Conservation (phyloP, 2,329 filamentous ascomycete genomes). For the Xylaria sp. region DNA sequence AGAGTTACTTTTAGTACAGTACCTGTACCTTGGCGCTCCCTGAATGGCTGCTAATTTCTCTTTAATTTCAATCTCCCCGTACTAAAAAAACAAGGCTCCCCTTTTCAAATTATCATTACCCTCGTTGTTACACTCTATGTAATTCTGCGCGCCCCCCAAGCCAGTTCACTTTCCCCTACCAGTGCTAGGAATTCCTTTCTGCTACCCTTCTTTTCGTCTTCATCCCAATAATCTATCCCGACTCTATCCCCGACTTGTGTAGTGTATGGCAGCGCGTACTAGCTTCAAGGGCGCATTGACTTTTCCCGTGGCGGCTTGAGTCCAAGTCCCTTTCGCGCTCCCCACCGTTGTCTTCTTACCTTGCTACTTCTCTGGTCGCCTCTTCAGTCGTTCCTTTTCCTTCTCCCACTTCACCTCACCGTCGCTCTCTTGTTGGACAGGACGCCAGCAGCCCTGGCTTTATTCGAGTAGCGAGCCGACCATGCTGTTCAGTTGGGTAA, state of each 20-base stretch:
- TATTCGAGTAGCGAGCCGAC: constrained; percentile 45
- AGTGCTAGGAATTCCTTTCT: constrained; percentile 39
- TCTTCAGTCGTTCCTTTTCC: constrained; percentile 36
- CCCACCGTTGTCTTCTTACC: constrained; percentile 45
- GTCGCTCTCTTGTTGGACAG: constrained; percentile 33
- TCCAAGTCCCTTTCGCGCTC: constrained; percentile 20
- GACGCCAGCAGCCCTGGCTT: constrained; percentile 41
- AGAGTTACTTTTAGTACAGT: constrained; percentile 22
- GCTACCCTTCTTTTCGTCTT: constrained; percentile 29
- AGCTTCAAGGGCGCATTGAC: constrained; percentile 37
- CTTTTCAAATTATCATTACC: constrained; percentile 50
- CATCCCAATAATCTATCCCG: constrained; percentile 37
- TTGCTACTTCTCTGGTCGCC: constrained; percentile 40
- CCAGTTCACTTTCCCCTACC: constrained; percentile 39
- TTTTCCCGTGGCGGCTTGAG: constrained; percentile 42
- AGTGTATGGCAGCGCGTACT: constrained; percentile 39
- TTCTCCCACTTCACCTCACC: constrained; percentile 35
- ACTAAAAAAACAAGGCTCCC: constrained; percentile 50
- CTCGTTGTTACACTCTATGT: constrained; percentile 40
- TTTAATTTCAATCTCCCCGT: constrained; percentile 48
- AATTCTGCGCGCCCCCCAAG: constrained; percentile 38
- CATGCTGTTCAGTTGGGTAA: constrained; percentile 64
- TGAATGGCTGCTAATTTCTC: constrained; percentile 43
- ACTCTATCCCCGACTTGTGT: constrained; percentile 29
- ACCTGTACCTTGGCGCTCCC: constrained; percentile 38